Conservation (phyloP, 176 grass and related monocot genomes). For the Triticum dicoccoides region DNA sequence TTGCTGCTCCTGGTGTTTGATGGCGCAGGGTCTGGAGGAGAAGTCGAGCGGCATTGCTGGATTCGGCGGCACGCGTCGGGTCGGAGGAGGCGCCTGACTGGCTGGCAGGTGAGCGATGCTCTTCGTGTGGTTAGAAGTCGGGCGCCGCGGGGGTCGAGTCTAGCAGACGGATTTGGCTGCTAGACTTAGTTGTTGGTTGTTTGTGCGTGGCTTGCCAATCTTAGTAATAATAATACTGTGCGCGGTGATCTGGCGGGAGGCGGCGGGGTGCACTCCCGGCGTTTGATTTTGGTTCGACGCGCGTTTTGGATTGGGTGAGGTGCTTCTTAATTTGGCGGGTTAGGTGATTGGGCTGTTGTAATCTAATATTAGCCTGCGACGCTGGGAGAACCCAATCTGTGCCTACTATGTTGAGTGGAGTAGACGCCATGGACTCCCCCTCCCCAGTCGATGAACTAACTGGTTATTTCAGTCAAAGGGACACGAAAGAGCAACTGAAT, state of each 20-base stretch:
- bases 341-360: neutral
- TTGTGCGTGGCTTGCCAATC: neutral
- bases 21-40: slow-evolving; percentile 12
- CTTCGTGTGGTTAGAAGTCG: no score
- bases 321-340: neutral
- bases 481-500: neutral
- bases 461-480: neutral
- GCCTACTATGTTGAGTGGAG: neutral
- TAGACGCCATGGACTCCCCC: neutral
- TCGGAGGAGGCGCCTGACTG: neutral
- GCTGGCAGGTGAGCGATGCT: neutral
- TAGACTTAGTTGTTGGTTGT: neutral
- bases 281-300: neutral
- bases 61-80: neutral
- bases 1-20: no score
- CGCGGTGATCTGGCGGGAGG: neutral
- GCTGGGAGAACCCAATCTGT: neutral
- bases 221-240: neutral
- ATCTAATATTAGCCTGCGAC: neutral
- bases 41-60: slow-evolving; percentile 22
- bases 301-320: neutral
- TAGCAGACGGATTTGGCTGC: neutral
- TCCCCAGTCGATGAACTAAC: neutral
- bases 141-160: neutral
- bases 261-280: neutral